Evolutionary conservation across 2,329 filamentous ascomycete genomes (phyloP).

Genomic region (Aspergillus flavus): DNA sequence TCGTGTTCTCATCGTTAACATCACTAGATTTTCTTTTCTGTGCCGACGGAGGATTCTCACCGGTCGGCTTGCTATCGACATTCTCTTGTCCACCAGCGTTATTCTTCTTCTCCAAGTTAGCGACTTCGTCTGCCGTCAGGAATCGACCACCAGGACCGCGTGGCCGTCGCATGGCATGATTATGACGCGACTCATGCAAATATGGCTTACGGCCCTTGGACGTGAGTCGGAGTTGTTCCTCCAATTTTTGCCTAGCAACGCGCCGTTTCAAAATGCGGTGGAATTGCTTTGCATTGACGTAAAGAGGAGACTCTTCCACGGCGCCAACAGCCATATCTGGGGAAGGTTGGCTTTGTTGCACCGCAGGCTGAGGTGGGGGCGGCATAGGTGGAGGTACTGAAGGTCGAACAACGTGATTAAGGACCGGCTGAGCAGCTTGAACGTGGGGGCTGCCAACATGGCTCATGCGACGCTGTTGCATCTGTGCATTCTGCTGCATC

Average conservation of each 20-base stretch:
- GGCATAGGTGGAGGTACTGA: constrained; percentile 55
- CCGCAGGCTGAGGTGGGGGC: constrained; percentile 57
- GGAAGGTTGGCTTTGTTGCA: constrained; percentile 71
- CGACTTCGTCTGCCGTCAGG: constrained; percentile 93
- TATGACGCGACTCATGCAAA: constrained; percentile 94
- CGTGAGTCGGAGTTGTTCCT: constrained; percentile 87
- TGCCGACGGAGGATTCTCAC: constrained; percentile 38
- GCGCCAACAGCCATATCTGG: constrained; percentile 74
- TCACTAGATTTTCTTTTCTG: constrained; percentile 57
- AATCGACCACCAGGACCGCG: constrained; percentile 93
- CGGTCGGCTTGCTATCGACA: constrained; percentile 34
- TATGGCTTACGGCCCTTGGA: constrained; percentile 97
- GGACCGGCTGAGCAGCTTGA: constrained; percentile 72
- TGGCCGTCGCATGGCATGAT: constrained; percentile 95
- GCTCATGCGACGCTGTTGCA: constrained; percentile 70
- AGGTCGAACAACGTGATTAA: constrained; percentile 66
- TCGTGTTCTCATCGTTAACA: constrained; percentile 46
- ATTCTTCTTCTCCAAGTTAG: constrained; percentile 76
- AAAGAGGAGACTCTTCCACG: constrained; percentile 88
- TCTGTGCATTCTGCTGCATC: constrained; percentile 59
- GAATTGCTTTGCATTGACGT: constrained; percentile 98
- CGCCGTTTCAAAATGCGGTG: constrained; percentile 94
- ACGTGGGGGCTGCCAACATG: constrained; percentile 75
- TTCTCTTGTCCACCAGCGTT: constrained; percentile 38
- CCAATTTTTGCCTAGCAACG: constrained; percentile 88